These are phyloP conservation scores for Fragilaria radians DNA, from an alignment of 108 stramenopile genomes.

Conservation along the genomic window DNA sequence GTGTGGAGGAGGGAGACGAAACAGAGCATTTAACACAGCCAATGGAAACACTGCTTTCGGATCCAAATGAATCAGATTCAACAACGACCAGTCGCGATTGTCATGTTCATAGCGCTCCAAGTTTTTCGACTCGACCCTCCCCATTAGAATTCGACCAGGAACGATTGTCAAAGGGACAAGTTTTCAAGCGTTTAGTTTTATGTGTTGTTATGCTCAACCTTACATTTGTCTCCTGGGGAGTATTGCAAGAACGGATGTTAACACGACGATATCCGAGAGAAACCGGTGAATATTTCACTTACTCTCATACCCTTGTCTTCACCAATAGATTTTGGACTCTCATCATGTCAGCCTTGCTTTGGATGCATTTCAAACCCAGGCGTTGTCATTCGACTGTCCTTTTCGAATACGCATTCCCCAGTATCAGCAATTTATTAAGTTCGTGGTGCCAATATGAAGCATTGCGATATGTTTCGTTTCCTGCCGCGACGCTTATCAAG, in stretches of 20 bases:
- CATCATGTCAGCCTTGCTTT: conserved; percentile 79
- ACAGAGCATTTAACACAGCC: not conserved
- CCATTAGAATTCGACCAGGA: conserved; percentile 58
- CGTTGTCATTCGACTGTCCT: conserved; percentile 70
- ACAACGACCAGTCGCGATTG: too few relatives aligned
- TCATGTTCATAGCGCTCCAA: too few relatives aligned
- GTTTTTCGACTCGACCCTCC: not conserved
- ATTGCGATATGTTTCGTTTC: conserved; percentile 94
- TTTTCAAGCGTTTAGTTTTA: conserved; percentile 67
- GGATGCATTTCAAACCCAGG: conserved; percentile 80
- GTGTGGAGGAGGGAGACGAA: not conserved
- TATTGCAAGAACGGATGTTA: conserved; percentile 90
- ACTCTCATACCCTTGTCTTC: conserved; percentile 88
- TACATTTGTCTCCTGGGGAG: conserved; percentile 91
- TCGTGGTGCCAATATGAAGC: conserved; percentile 99
- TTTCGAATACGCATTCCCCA: conserved; percentile 93
- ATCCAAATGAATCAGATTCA: too few relatives aligned
- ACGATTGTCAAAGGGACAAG: conserved; percentile 44
- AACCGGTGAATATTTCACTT: conserved; percentile 88
- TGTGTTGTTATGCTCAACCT: conserved; percentile 84
- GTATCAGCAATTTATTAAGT: conserved; percentile 96
- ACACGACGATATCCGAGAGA: conserved; percentile 84
- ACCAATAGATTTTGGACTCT: conserved; percentile 94
- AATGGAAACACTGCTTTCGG: not conserved
- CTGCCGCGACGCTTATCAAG: conserved; percentile 95